Conservation (phyloP, 306 rosid genomes). For the Cicer judaicum region DNA sequence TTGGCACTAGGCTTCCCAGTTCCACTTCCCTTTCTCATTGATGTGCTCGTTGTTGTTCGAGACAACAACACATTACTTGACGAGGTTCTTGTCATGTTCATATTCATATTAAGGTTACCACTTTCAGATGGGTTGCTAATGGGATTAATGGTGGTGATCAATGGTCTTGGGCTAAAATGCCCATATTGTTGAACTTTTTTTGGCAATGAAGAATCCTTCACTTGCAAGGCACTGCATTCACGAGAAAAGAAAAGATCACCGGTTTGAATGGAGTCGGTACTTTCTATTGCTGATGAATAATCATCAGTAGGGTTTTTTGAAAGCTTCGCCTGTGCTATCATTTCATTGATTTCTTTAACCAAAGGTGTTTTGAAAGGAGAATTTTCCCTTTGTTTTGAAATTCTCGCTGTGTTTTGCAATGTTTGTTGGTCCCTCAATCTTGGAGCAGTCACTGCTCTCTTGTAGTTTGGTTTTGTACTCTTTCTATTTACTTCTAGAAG, state of each 20-base stretch:
- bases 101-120: slow-evolving; percentile 31
- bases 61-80: slow-evolving; percentile 50
- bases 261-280: slow-evolving; percentile 64
- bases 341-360: slow-evolving; percentile 71
- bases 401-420: slow-evolving; percentile 46
- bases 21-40: slow-evolving; percentile 56
- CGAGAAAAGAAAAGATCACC: slow-evolving; percentile 89
- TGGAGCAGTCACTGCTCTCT: slow-evolving; percentile 72
- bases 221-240: slow-evolving; percentile 54
- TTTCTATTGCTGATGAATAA: slow-evolving; percentile 46
- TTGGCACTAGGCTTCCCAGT: slow-evolving; percentile 46
- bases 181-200: slow-evolving; percentile 42
- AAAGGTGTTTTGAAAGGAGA: slow-evolving; percentile 49
- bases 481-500: slow-evolving; percentile 34
- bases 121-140: slow-evolving; percentile 39
- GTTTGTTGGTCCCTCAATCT: slow-evolving; percentile 57
- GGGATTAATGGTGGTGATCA: slow-evolving; percentile 26
- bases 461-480: slow-evolving; percentile 53
- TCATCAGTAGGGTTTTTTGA: slow-evolving; percentile 30
- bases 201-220: slow-evolving; percentile 40
- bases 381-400: slow-evolving; percentile 44
- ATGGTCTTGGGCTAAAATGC: slow-evolving; percentile 48
- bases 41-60: slow-evolving; percentile 33
- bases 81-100: slow-evolving; percentile 43
- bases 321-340: slow-evolving; percentile 62